phyloP scores from a whole-genome alignment of 805 yeast species.

The Wickerhamia fluorescens region DNA sequence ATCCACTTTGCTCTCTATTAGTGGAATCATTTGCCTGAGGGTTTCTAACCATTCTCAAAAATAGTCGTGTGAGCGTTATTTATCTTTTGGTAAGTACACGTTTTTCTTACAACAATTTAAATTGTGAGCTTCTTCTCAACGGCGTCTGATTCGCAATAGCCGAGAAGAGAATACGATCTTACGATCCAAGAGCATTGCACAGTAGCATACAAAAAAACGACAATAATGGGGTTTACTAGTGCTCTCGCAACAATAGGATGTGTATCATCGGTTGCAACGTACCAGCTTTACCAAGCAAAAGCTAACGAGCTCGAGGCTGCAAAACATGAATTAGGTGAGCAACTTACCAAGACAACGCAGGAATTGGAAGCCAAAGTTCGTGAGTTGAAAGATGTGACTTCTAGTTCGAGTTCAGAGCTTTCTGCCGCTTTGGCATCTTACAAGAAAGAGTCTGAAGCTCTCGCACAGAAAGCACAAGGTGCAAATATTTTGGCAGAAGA shows the following conservation, averaged over 20 bases:
- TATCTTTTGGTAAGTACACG: conserved; percentile 1
- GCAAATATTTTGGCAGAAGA: conserved; percentile 4
- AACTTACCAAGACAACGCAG: conserved; percentile 5
- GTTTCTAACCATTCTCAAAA: conserved; percentile 1
- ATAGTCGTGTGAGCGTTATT: not conserved
- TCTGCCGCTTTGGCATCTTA: too few relatives aligned
- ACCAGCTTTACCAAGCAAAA: conserved; percentile 14
- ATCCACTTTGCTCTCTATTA: too few relatives aligned
- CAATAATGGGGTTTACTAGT: conserved; percentile 8
- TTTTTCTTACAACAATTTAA: conserved; percentile 1
- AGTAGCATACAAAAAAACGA: not conserved
- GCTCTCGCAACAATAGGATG: conserved; percentile 15
- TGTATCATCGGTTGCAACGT: conserved; percentile 12
- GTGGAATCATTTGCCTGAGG: too few relatives aligned
- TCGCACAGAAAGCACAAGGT: conserved; percentile 6
- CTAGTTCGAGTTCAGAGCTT: too few relatives aligned
- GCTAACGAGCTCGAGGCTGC: conserved; percentile 8
- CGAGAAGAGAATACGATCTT: too few relatives aligned
- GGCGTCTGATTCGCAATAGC: too few relatives aligned
- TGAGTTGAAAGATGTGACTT: conserved; percentile 5
- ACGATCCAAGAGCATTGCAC: too few relatives aligned
- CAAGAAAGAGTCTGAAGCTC: not conserved
- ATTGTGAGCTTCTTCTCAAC: not conserved
- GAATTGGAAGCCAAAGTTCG: conserved; percentile 5
- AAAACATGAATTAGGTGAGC: conserved; percentile 6